Base-by-base conservation (phyloP, 2,329 filamentous ascomycete genomes). In the Alternaria arbusti region DNA sequence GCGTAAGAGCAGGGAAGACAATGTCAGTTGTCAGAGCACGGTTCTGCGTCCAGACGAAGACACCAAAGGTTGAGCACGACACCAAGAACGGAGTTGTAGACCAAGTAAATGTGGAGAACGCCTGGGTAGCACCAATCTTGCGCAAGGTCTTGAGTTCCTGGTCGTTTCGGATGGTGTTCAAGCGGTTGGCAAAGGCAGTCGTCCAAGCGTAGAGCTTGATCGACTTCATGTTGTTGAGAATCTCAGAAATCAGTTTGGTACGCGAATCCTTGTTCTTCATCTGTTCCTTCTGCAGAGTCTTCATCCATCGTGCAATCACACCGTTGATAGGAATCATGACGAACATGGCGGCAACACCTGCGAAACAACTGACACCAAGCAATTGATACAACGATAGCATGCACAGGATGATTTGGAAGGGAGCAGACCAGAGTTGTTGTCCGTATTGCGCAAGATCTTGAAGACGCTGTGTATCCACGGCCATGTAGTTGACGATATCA, bases 401-500 rank as follows among this genome's bases (percentile, higher is more conserved):
- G 83, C 96, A 99, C 43, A 99, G 88, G 30, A 89, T 86, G 74
- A 99, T 99, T 80, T 99, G 96, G 81, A 98, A 97, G 3, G 96
- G 96, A 3, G 96, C 95, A 46, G 94, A 97, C 94, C 96, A 97
- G 11, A 97, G 84, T 79, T 98, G 95, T 77, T 97, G 94, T 17
- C 93, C 94, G 78, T 96, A 99, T 76, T 99, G 96, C 3, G 95
- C 93, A 61, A 99, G 84, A 81, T 99, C 96, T 74, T 97, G 92
- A 17, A 99, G 86, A 69, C 96, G 91, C 81, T 99, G 96, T 13
- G 95, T 95, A 78, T 99, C 96, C 10, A 99, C 95, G 49, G 96
- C 96, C 95, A 99, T 99, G 82, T 97, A 96, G 78, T 99, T 99
- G 78, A 99, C 96, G 75, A 99, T 98, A 75, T 99, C 96, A 61